Base-by-base conservation (phyloP, 768 basidiomycete species). In the Tricholoma sp. region DNA sequence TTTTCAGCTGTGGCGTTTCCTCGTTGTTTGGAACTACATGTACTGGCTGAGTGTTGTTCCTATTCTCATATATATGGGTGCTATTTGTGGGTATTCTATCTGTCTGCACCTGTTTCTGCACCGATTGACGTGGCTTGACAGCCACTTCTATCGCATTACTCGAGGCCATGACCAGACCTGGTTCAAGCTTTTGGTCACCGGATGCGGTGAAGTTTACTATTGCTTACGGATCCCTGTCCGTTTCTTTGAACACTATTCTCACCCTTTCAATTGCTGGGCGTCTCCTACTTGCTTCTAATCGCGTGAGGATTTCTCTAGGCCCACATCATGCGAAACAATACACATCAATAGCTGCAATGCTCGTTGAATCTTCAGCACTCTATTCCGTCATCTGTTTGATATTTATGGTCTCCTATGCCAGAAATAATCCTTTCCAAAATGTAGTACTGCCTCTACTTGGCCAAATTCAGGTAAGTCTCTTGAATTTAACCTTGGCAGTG, bases 341-440 rank as follows among this genome's bases (percentile, higher is more conserved):
- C 60, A 69, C 69, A 12, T 70, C 68, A 29, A 59, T 72, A 24
- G 63, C 63, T 8, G 63, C 72, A 7, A 73, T 75, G 61, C 55
- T 76, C 47, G 58, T 77, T 50, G 74, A 76, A 60, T 70, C 67
- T 12, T 74, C 74, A 10, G 65, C 72, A 13, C 68, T 74, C 4
- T 76, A 72, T 64, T 66, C 70, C 5, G 33, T 66, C 15, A 61
- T 66, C 28, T 68, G 68, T 11, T 57, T 75, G 37, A 54, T 68
- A 7, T 74, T 74, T 61, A 59, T 77, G 12, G 58, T 73, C 53
- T 60, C 69, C 6, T 74, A 69, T 57, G 72, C 70, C 4, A 52
- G 64, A 13, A 61, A 62, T 39, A 64, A 61, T 55, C 63, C 65
- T 3, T 55, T 74, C 41, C 65, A 65, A 24, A 63, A 69, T 32